Percentiles rank a stretch among this genome's conserved stretches.
phyloP scores from a whole-genome alignment of 805 yeast species.

The Lipomyces japonicus region DNA sequence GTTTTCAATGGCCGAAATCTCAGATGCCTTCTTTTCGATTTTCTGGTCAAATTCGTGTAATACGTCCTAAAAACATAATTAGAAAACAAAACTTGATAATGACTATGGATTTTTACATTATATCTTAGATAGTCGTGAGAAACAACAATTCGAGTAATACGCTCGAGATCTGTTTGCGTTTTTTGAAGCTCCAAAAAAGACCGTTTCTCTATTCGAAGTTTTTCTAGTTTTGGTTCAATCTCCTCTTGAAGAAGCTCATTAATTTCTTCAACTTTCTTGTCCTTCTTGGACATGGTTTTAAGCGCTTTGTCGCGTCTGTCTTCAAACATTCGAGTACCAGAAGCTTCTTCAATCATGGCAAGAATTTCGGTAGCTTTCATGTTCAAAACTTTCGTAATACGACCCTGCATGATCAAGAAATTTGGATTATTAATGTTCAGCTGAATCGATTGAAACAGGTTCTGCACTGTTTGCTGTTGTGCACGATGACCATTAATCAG shows the following conservation, averaged over 20 bases:
- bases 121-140: slow-evolving; percentile 67
- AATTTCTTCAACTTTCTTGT: slow-evolving; percentile 75
- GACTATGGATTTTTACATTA: slow-evolving; percentile 16
- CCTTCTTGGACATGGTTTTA: slow-evolving; percentile 87
- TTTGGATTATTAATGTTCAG: slow-evolving; percentile 95
- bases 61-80: slow-evolving; percentile 7
- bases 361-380: slow-evolving; percentile 91
- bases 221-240: slow-evolving; percentile 86
- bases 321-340: slow-evolving; percentile 95
- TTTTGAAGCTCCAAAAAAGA: slow-evolving; percentile 82
- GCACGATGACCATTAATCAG: slow-evolving; percentile 94
- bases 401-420: slow-evolving; percentile 97
- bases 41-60: slow-evolving; percentile 9
- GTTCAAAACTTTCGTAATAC: slow-evolving; percentile 92
- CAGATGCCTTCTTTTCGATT: slow-evolving; percentile 9
- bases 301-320: slow-evolving; percentile 89
- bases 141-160: slow-evolving; percentile 64
- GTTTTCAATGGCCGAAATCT: slow-evolving; percentile 8
- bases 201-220: slow-evolving; percentile 75
- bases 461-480: slow-evolving; percentile 87
- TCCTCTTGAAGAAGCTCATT: slow-evolving; percentile 72
- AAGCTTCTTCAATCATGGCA: slow-evolving; percentile 93
- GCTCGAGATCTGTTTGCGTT: slow-evolving; percentile 74
- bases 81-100: not conserved
- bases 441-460: slow-evolving; percentile 89